Conservation (phyloP, 1,139 yeast genomes). For the Zygosaccharomyces pseudobailii region DNA sequence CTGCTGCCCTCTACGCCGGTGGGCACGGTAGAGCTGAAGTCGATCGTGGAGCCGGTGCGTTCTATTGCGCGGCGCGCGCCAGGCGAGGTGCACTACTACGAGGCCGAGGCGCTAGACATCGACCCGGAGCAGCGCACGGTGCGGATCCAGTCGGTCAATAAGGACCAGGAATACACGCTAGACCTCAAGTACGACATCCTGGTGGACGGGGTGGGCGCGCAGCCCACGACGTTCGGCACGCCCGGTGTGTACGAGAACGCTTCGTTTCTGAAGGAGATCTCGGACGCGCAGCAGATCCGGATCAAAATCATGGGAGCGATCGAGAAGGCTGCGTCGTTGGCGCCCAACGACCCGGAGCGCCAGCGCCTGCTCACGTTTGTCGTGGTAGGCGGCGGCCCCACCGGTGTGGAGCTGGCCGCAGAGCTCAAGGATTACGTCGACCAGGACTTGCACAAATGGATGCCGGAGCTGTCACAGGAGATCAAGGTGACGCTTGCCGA, state of each 20-base stretch:
- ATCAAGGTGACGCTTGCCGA: constrained; percentile 81
- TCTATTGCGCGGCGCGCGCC: constrained; percentile 62
- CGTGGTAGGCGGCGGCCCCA: constrained; percentile 95
- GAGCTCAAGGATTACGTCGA: constrained; percentile 91
- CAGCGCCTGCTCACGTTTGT: constrained; percentile 76
- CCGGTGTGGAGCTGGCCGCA: constrained; percentile 96
- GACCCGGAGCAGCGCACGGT: constrained; percentile 69
- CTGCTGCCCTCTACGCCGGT: constrained; percentile 90
- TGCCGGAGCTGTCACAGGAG: constrained; percentile 79
- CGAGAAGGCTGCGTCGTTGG: constrained; percentile 76
- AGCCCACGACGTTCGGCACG: constrained; percentile 86
- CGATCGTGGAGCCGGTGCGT: constrained; percentile 85
- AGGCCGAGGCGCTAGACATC: constrained; percentile 85
- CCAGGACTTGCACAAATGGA: constrained; percentile 84
- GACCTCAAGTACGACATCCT: constrained; percentile 67
- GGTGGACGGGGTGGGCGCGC: constrained; percentile 89
- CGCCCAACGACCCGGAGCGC: constrained; percentile 71
- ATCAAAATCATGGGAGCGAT: constrained; percentile 71
- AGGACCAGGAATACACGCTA: constrained; percentile 40
- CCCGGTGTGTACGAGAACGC: constrained; percentile 91
- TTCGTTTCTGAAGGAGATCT: constrained; percentile 77
- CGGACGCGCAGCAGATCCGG: constrained; percentile 76
- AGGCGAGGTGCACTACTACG: constrained; percentile 81
- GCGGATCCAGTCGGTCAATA: constrained; percentile 44
- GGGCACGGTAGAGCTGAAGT: constrained; percentile 88